Evolutionary conservation across 352 stramenopile species (phyloP), one percentile per base, ranked within the genome.

Genomic region (Globisporangium paroecandrum): DNA sequence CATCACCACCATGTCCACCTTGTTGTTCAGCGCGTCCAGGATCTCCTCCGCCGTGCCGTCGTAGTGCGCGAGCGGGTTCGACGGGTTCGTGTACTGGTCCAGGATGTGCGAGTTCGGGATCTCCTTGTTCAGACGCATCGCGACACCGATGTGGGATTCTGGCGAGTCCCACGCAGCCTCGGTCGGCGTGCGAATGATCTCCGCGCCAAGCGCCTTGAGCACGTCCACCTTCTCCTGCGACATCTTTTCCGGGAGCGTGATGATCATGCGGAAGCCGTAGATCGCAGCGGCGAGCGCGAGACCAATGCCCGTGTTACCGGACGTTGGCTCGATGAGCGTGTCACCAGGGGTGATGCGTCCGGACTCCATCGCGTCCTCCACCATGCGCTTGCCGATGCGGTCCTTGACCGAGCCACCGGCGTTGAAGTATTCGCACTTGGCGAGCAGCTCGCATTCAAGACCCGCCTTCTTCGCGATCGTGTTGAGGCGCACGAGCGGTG

Each of bases 361-460:
- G 6, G 75, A 75, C 12, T 78, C 76, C 75, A 99, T 96, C 15
- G 97, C 95, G 65, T 98, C 93, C 65, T 97, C 84, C 20, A 98
- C 78, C 91, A 98, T 98, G 64, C 89, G 86, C 69, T 87, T 84
- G 27, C 81, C 94, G 56, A 98, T 97, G 15, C 89, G 80, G 70
- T 96, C 87, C 78, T 98, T 98, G 25, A 82, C 89, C 51, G 87
- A 97, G 20, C 90, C 90, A 38, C 93, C 91, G 18, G 93, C 88
- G 72, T 99, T 99, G 74, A 98, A 98, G 73, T 97, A 98, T 79
- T 99, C 96, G 77, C 93, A 98, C 76, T 99, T 99, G 57, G 85
- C 95, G 36, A 97, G 81, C 29, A 99, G 65, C 32, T 98, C 93
- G 74, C 90, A 97, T 69, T 97, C 80, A 18, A 97, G 60, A 62